Percentiles rank a stretch among this genome's conserved stretches.
These are phyloP conservation scores for Chaetomium tenue DNA, from an alignment of 495 filamentous ascomycete genomes.

Conservation along the genomic window DNA sequence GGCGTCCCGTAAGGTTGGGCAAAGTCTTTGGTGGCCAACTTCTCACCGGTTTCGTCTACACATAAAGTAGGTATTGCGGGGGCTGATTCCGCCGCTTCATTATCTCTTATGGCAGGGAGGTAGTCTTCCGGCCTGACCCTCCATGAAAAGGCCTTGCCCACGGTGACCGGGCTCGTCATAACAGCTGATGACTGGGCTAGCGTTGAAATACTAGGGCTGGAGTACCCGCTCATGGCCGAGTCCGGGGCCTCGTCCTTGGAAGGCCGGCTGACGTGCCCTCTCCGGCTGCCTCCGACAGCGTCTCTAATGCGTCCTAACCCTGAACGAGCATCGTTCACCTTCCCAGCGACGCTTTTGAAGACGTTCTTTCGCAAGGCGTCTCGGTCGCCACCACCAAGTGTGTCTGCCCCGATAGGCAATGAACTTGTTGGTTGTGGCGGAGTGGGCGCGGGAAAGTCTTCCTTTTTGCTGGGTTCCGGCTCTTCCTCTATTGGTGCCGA, in stretches of 20 bases:
- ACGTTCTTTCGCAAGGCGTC: constrained; percentile 68
- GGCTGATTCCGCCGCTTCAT: constrained; percentile 31
- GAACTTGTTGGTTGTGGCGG: constrained; percentile 40
- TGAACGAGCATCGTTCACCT: constrained; percentile 78
- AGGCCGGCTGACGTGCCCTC: constrained; percentile 49
- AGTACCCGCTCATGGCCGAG: constrained; percentile 25
- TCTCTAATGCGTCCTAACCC: constrained; percentile 82
- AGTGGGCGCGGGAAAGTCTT: constrained; percentile 40
- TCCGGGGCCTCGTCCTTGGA: constrained; percentile 48
- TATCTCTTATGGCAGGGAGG: constrained; percentile 39
- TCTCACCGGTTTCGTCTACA: constrained; percentile 10
- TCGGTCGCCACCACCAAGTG: constrained; percentile 52
- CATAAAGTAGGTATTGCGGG: constrained; percentile 9
- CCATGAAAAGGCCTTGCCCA: constrained; percentile 53
- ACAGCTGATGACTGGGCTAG: constrained; percentile 41
- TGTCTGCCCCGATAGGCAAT: constrained; percentile 43
- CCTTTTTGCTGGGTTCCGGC: constrained; percentile 40
- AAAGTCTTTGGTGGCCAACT: constrained; percentile 2
- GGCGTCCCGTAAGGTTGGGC: background rate
- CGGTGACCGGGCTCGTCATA: constrained; percentile 36
- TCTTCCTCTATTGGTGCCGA: constrained; percentile 50
- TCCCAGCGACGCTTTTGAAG: constrained; percentile 75
- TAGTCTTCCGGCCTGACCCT: constrained; percentile 58
- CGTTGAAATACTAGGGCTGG: constrained; percentile 38
- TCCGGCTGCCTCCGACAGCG: constrained; percentile 62